phyloP scores from a whole-genome alignment of 192 early-diverging fungal genomes.

The Gamsiella multidivaricata region DNA sequence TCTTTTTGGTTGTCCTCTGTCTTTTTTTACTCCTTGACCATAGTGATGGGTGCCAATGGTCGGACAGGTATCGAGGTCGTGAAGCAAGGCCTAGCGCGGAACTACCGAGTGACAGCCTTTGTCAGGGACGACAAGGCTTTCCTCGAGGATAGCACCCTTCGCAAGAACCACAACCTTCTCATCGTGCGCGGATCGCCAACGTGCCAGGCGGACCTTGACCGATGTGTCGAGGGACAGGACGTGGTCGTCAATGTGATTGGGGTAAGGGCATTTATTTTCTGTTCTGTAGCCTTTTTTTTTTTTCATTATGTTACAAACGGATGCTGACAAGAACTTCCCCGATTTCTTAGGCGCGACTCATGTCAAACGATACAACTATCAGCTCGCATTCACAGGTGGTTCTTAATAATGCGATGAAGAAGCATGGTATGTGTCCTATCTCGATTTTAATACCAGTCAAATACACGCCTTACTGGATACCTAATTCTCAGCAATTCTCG shows the following conservation, averaged over 20 bases:
- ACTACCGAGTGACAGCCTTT: conserved; percentile 53
- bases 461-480: neutral
- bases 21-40: neutral
- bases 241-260: conserved; percentile 55
- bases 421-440: conserved; percentile 33
- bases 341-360: conserved; percentile 38
- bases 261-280: conserved; percentile 9
- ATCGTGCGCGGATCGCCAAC: conserved; percentile 52
- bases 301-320: too few relatives aligned
- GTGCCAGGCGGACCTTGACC: conserved; percentile 43
- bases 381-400: conserved; percentile 49
- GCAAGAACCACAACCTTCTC: conserved; percentile 53
- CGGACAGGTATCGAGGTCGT: conserved; percentile 53
- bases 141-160: conserved; percentile 28
- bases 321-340: too few relatives aligned
- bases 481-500: neutral
- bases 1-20: neutral
- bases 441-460: neutral
- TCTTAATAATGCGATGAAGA: conserved; percentile 49
- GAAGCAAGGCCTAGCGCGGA: conserved; percentile 49
- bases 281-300: too few relatives aligned
- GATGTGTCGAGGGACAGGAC: conserved; percentile 57
- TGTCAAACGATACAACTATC: conserved; percentile 41
- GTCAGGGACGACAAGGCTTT: conserved; percentile 46
- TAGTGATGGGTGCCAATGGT: conserved; percentile 55